Conservation (phyloP, 169 alveolate species). For the Eimeria falciformis region DNA sequence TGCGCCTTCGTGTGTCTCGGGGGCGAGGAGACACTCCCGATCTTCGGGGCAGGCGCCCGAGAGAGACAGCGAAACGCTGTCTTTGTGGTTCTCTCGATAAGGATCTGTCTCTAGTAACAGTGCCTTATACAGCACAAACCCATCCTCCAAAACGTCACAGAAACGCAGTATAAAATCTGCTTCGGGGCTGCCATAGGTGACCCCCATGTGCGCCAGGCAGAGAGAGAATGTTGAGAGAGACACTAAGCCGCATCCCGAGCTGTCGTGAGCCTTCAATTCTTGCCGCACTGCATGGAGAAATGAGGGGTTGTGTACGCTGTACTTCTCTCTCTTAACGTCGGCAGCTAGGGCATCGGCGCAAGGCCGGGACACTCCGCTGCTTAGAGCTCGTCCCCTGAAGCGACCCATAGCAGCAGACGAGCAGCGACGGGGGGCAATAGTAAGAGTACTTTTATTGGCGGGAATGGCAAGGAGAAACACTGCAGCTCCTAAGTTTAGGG, state of each 20-base stretch:
- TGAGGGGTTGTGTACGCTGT: neutral
- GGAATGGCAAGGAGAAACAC: no score
- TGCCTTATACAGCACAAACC: conserved; percentile 56
- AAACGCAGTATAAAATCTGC: conserved; percentile 69
- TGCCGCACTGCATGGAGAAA: conserved; percentile 38
- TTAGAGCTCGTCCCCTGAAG: no score
- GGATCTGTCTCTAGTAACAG: conserved; percentile 31
- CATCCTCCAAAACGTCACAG: conserved; percentile 67
- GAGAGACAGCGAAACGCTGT: conserved; percentile 12
- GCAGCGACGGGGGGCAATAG: no score
- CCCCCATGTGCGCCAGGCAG: conserved; percentile 44
- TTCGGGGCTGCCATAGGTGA: conserved; percentile 51
- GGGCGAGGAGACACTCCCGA: neutral
- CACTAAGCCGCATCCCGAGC: conserved; percentile 28
- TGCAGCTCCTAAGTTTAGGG: no score
- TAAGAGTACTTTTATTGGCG: no score
- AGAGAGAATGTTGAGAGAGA: conserved; percentile 29
- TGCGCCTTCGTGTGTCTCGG: neutral
- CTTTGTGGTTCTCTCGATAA: neutral
- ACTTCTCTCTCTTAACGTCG: neutral
- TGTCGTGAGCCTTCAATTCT: conserved; percentile 34
- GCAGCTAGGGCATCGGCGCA: neutral
- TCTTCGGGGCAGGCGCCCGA: neutral
- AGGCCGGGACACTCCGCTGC: neutral
- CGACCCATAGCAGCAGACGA: no score